These are phyloP conservation scores for Lentinula edodes DNA, from an alignment of 768 basidiomycete genomes.

Conservation along the genomic window DNA sequence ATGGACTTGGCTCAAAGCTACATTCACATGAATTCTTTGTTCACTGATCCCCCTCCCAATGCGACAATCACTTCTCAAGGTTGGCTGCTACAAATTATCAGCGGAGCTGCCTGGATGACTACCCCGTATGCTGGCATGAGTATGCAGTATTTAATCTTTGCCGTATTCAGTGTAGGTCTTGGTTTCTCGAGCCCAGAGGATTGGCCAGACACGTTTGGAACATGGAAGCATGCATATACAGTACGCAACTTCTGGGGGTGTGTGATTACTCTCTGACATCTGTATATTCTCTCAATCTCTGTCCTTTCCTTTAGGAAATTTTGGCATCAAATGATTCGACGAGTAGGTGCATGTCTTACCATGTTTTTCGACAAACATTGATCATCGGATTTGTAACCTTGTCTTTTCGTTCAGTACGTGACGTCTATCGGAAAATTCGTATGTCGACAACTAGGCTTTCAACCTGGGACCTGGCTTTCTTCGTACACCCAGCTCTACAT, in stretches of 20 bases:
- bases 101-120: neutral
- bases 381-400: neutral
- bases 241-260: neutral
- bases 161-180: neutral
- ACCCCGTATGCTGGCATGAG: neutral
- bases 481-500: slow-evolving; percentile 2
- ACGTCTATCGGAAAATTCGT: neutral
- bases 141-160: neutral
- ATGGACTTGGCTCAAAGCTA: slow-evolving; percentile 15
- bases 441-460: neutral
- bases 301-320: neutral
- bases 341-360: neutral
- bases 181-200: neutral
- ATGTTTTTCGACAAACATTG: neutral
- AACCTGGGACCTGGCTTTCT: neutral
- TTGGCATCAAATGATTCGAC: slow-evolving; percentile 2
- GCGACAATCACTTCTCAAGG: slow-evolving; percentile 15
- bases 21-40: slow-evolving; percentile 13
- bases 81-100: neutral
- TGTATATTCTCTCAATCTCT: neutral
- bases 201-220: slow-evolving; percentile 3
- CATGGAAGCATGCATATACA: neutral
- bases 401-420: neutral
- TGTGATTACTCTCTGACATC: neutral
- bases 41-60: slow-evolving; percentile 1